Evolutionary conservation across 2,329 filamentous ascomycete genomes (phyloP).

Genomic region (Alternaria solani): DNA sequence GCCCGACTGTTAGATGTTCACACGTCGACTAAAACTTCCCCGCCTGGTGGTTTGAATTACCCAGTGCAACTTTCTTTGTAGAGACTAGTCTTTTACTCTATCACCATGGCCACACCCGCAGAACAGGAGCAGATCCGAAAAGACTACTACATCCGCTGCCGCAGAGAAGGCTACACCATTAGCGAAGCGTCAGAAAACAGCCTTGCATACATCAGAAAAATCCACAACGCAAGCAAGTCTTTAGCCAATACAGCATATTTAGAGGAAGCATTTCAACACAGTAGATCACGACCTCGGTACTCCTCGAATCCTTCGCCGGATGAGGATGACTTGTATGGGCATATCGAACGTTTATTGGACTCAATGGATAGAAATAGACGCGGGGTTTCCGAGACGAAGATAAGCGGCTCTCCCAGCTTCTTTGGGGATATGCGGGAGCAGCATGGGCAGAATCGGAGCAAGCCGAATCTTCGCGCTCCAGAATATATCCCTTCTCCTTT

Average conservation of each 20-base stretch:
- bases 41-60: too few relatives aligned
- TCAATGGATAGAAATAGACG: too few relatives aligned
- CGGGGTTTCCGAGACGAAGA: background rate
- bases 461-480: background rate
- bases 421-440: background rate
- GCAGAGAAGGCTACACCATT: background rate
- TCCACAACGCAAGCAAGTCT: background rate
- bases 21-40: background rate
- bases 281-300: background rate
- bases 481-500: background rate
- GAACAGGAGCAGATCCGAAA: background rate
- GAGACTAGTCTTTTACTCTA: background rate
- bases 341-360: background rate
- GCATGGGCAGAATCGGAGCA: background rate
- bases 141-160: background rate
- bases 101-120: background rate
- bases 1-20: background rate
- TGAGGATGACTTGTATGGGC: background rate
- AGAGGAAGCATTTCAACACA: background rate
- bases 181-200: background rate
- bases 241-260: background rate
- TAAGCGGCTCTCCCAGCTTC: background rate
- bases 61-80: background rate
- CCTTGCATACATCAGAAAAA: background rate
- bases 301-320: background rate